Conservation (phyloP, 768 basidiomycete species). For the Favolaschia claudopus region DNA sequence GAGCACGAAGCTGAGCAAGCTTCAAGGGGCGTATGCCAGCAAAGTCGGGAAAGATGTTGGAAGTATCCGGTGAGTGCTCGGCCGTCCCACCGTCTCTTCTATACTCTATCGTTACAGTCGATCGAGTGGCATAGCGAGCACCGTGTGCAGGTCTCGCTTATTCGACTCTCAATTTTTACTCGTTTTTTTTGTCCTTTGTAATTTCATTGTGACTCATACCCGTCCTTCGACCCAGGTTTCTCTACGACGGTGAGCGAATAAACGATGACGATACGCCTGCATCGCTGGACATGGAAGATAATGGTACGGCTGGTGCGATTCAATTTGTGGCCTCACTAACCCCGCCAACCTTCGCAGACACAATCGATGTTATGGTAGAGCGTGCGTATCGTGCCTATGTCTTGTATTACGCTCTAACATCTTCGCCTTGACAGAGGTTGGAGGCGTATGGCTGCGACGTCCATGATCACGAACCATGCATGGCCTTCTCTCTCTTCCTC, state of each 20-base stretch:
- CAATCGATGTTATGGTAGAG: slow-evolving; percentile 97
- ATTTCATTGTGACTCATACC: slow-evolving; percentile 1
- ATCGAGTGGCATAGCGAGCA: not conserved
- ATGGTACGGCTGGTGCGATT: slow-evolving; percentile 57
- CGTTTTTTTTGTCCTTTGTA: not conserved
- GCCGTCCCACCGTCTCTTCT: not conserved
- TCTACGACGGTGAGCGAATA: slow-evolving; percentile 91
- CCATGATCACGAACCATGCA: slow-evolving; percentile 15
- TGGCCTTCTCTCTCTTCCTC: not conserved
- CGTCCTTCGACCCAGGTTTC: slow-evolving; percentile 62
- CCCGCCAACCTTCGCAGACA: slow-evolving; percentile 55
- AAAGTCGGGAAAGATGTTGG: slow-evolving; percentile 91
- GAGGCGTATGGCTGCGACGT: slow-evolving; percentile 39
- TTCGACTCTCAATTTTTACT: slow-evolving; percentile 1
- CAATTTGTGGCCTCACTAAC: slow-evolving; percentile 18
- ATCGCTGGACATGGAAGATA: slow-evolving; percentile 89
- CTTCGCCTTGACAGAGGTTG: slow-evolving; percentile 48
- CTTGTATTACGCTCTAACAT: slow-evolving; percentile 16
- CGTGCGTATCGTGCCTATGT: slow-evolving; percentile 62
- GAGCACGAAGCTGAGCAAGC: slow-evolving; percentile 90
- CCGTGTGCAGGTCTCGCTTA: too few relatives aligned
- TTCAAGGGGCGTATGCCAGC: slow-evolving; percentile 90
- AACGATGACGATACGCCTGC: slow-evolving; percentile 88
- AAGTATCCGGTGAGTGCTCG: slow-evolving; percentile 79
- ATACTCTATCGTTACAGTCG: not conserved